Evolutionary conservation across 2,329 filamentous ascomycete genomes (phyloP).

Genomic region (Berkeleyomyces basicola): DNA sequence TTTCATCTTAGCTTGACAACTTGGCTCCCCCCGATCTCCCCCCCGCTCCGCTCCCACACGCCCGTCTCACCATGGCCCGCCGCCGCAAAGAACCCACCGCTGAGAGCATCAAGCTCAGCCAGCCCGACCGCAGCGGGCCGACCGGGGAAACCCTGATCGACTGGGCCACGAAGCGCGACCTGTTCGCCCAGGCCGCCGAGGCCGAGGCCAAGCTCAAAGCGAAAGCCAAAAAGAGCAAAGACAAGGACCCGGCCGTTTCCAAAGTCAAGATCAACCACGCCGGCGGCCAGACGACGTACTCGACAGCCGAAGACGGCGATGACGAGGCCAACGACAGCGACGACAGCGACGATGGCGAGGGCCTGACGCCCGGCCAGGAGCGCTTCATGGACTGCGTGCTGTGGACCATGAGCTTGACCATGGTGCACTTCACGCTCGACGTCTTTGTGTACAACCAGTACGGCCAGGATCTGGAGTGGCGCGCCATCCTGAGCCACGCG

Average conservation of each 20-base stretch:
- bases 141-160: conserved; percentile 54
- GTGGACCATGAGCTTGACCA: conserved; percentile 46
- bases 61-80: conserved; percentile 26
- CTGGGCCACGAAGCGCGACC: conserved; percentile 47
- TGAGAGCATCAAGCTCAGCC: conserved; percentile 41
- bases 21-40: too few species aligned
- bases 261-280: conserved; percentile 9
- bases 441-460: conserved; percentile 68
- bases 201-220: conserved; percentile 18
- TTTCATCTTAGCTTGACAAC: too few species aligned
- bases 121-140: conserved; percentile 50
- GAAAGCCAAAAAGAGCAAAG: conserved; percentile 19
- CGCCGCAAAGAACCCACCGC: conserved; percentile 31
- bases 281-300: conserved; percentile 13
- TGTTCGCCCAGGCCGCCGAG: conserved; percentile 34
- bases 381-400: conserved; percentile 38
- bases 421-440: conserved; percentile 63
- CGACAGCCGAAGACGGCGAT: conserved; percentile 19
- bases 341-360: conserved; percentile 19
- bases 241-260: conserved; percentile 13
- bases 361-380: conserved; percentile 30
- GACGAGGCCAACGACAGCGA: conserved; percentile 20
- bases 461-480: conserved; percentile 47
- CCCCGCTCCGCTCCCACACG: background rate
- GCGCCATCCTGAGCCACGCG: conserved; percentile 34